Conservation (phyloP, 495 filamentous ascomycete species). For the Usnea hakonensis region DNA sequence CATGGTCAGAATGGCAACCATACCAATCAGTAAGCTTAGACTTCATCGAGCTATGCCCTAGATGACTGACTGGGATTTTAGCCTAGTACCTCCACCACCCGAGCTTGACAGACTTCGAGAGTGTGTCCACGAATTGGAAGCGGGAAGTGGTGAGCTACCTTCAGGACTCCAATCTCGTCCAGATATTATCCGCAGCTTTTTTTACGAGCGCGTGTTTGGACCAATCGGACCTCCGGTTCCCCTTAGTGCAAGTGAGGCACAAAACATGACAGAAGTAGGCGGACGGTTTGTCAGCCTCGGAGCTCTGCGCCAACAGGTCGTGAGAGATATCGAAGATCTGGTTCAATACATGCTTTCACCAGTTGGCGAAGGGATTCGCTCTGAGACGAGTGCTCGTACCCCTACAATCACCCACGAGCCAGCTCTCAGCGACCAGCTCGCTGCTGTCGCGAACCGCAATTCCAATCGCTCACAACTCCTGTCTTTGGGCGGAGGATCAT, state of each 20-base stretch:
- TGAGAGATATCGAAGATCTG: constrained; percentile 12
- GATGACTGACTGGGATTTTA: background rate
- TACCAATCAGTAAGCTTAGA: constrained; percentile 1
- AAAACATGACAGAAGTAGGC: constrained; percentile 8
- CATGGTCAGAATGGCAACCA: background rate
- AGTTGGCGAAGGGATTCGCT: constrained; percentile 10
- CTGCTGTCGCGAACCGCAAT: background rate
- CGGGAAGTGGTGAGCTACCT: background rate
- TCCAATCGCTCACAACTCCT: background rate
- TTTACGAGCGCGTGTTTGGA: constrained; percentile 15
- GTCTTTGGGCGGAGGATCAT: background rate
- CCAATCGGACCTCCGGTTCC: constrained; percentile 8
- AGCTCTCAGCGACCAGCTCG: constrained; percentile 6
- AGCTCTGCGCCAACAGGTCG: constrained; percentile 2
- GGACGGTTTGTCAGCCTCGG: constrained; percentile 5
- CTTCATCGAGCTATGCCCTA: background rate
- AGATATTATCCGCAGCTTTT: constrained; percentile 7
- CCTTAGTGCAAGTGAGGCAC: constrained; percentile 2
- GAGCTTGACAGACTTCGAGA: constrained; percentile 10
- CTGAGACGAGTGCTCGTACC: constrained; percentile 1
- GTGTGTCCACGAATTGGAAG: constrained; percentile 14
- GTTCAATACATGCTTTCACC: constrained; percentile 6
- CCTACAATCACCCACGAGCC: background rate
- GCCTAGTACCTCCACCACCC: constrained; percentile 8
- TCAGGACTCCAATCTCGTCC: background rate